phyloP scores from a whole-genome alignment of 768 basidiomycete species.

The Tubosaeta sp. region DNA sequence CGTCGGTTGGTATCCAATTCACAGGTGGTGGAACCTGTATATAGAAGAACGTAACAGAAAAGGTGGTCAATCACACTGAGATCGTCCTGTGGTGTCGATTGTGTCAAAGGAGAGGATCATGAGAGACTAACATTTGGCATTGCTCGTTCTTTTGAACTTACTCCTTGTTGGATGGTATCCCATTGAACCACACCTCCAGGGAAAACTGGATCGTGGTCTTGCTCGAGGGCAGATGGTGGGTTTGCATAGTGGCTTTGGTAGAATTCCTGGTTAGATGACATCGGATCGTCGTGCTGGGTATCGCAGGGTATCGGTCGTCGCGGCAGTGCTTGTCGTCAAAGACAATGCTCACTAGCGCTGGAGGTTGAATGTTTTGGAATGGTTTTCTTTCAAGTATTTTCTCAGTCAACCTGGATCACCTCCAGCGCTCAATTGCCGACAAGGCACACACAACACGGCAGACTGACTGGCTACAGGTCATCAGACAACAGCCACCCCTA shows the following conservation, averaged over 20 bases:
- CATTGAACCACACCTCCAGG: slow-evolving; percentile 25
- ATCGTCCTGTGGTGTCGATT: slow-evolving; percentile 18
- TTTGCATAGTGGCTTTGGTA: slow-evolving; percentile 17
- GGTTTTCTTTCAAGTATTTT: neutral
- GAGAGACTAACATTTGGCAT: slow-evolving; percentile 31
- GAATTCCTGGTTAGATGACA: slow-evolving; percentile 26
- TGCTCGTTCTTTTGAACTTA: slow-evolving; percentile 27
- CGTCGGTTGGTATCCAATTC: slow-evolving; percentile 60
- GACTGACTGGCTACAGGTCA: neutral
- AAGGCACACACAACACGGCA: neutral
- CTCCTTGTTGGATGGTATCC: slow-evolving; percentile 13
- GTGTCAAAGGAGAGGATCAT: slow-evolving; percentile 6
- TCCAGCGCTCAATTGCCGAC: slow-evolving; percentile 2
- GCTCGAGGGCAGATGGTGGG: slow-evolving; percentile 12
- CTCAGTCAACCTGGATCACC: neutral
- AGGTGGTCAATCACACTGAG: slow-evolving; percentile 24
- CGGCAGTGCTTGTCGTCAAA: neutral
- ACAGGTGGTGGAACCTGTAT: slow-evolving; percentile 68
- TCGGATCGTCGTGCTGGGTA: slow-evolving; percentile 16
- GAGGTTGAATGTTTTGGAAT: slow-evolving; percentile 5
- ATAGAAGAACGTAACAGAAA: slow-evolving; percentile 13
- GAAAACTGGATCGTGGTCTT: slow-evolving; percentile 30
- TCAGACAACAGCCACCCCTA: neutral
- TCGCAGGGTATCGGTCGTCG: slow-evolving; percentile 16
- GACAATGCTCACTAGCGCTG: slow-evolving; percentile 2